Conservation (phyloP, 2,329 filamentous ascomycete genomes). For the Fusarium sp. region DNA sequence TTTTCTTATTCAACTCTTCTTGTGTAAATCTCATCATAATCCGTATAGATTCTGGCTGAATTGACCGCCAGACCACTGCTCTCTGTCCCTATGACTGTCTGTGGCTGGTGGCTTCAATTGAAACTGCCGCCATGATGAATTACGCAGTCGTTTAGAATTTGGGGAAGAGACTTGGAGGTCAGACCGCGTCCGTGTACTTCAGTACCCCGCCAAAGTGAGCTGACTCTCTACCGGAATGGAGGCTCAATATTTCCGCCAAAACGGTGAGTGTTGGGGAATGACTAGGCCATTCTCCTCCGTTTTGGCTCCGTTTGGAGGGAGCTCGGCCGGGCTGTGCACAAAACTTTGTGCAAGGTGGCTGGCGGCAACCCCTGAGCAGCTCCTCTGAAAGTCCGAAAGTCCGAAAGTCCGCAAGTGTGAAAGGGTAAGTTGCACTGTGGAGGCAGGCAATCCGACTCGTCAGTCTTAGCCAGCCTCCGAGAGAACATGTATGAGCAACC, state of each 20-base stretch:
- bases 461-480: neutral
- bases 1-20: too few species aligned
- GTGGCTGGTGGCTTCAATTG: neutral
- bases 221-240: slow-evolving; percentile 1
- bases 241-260: neutral
- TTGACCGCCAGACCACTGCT: neutral
- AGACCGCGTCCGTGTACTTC: neutral
- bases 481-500: neutral
- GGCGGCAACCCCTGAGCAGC: neutral
- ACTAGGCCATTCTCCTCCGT: neutral
- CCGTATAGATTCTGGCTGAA: neutral
- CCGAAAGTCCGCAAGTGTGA: neutral
- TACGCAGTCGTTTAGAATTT: neutral
- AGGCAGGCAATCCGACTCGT: neutral
- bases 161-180: neutral
- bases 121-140: neutral
- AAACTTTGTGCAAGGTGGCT: neutral
- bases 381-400: neutral
- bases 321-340: neutral
- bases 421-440: neutral
- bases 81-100: neutral
- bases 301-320: neutral
- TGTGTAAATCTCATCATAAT: neutral
- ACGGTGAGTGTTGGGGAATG: neutral
- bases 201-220: neutral